These are phyloP conservation scores for Berkeleyomyces basicola DNA, from an alignment of 2,329 filamentous ascomycete species.

Conservation along the genomic window DNA sequence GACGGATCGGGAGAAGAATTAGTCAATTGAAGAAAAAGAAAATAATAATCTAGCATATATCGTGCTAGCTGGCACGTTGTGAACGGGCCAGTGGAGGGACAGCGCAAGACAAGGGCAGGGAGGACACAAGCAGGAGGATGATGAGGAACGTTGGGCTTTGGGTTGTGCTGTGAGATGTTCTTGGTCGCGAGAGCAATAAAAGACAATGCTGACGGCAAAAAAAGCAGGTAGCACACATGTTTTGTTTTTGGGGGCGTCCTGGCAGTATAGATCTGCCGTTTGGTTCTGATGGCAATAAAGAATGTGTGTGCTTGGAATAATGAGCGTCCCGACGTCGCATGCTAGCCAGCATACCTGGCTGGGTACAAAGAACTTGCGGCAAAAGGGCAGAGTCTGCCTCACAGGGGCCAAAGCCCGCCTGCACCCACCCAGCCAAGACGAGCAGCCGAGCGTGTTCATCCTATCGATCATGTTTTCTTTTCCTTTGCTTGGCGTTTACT, in stretches of 20 bases:
- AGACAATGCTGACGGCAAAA: too few species aligned
- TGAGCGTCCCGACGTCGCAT: too few species aligned
- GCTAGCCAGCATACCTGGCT: too few species aligned
- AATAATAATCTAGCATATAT: background rate
- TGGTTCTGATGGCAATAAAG: too few species aligned
- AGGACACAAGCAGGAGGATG: background rate
- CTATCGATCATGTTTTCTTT: background rate
- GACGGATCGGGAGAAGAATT: background rate
- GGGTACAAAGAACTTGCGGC: background rate
- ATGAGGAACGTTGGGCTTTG: background rate
- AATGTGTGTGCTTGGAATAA: too few species aligned
- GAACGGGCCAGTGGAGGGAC: background rate
- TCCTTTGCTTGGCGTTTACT: constrained; percentile 2
- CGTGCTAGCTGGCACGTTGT: background rate
- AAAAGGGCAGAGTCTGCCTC: background rate
- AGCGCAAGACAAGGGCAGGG: background rate
- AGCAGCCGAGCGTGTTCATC: background rate
- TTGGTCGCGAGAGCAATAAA: too few species aligned
- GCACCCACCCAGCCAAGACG: background rate
- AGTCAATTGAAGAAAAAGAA: background rate
- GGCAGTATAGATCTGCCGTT: too few species aligned
- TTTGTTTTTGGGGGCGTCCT: too few species aligned
- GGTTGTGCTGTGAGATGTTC: background rate
- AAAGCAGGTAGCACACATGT: too few species aligned
- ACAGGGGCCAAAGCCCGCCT: background rate